A percentile compares a stretch with the other conserved stretches of the same genome.
Conservation (phyloP, 441 rosid genomes). For the Aleurites moluccanus region DNA sequence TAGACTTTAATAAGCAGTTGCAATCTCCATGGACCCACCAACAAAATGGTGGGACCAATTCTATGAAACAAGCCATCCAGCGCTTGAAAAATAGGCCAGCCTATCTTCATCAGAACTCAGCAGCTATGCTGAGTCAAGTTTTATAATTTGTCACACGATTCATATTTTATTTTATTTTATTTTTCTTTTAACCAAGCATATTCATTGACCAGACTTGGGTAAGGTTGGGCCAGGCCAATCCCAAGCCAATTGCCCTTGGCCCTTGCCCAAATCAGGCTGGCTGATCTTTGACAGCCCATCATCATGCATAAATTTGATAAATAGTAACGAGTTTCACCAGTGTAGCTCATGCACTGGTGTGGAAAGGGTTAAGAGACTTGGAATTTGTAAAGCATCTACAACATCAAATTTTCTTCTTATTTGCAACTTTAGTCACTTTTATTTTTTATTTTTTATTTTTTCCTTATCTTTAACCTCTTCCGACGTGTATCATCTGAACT, state of each 20-base stretch:
- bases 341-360: too few species aligned
- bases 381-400: neutral
- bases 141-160: too few species aligned
- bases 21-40: neutral
- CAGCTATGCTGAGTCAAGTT: too few species aligned
- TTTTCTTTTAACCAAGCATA: too few species aligned
- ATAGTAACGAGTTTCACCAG: neutral
- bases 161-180: too few species aligned
- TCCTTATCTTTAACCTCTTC: slow-evolving; percentile 77
- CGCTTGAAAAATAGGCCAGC: too few species aligned
- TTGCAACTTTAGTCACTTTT: neutral
- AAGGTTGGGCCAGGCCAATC: too few species aligned
- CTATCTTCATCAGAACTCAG: too few species aligned
- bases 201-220: neutral
- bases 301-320: neutral
- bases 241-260: neutral
- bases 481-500: slow-evolving; percentile 53
- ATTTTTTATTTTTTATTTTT: neutral
- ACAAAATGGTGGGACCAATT: neutral
- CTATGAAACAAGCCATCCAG: neutral
- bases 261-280: too few species aligned
- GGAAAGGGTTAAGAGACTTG: neutral
- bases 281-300: neutral
- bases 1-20: slow-evolving; percentile 1
- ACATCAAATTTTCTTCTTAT: neutral